Conservation (phyloP, 2,329 filamentous ascomycete species). For the Magnaporthiopsis poae region DNA sequence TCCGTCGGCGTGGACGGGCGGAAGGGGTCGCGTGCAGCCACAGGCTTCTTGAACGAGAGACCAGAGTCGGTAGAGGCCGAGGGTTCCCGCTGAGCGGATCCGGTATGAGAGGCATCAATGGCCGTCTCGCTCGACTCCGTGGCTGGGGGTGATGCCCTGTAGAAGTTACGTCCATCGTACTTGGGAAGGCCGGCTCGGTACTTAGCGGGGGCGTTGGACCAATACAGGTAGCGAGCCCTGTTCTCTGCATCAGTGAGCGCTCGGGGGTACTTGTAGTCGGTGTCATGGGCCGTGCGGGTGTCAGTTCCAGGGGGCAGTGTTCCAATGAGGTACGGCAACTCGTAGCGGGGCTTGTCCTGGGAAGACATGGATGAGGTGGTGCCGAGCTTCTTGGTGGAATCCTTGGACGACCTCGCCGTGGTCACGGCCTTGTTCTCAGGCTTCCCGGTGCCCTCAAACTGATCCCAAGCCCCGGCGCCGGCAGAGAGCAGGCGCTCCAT, state of each 20-base stretch:
- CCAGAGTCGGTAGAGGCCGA: constrained; percentile 4
- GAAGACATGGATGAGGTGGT: constrained; percentile 12
- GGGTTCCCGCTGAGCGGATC: not conserved
- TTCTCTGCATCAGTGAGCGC: constrained; percentile 50
- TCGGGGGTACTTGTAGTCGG: constrained; percentile 45
- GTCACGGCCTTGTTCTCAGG: not conserved
- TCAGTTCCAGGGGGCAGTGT: constrained; percentile 35
- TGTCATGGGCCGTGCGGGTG: constrained; percentile 29
- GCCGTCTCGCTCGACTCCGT: constrained; percentile 7
- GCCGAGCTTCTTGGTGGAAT: constrained; percentile 6
- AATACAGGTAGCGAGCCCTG: constrained; percentile 50
- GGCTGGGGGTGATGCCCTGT: constrained; percentile 40
- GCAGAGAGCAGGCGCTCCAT: constrained; percentile 4
- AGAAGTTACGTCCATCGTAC: constrained; percentile 57
- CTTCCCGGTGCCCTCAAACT: constrained; percentile 8
- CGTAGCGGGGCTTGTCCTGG: constrained; percentile 11
- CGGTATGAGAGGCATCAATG: not conserved
- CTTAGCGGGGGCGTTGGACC: constrained; percentile 45
- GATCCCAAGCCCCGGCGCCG: constrained; percentile 2
- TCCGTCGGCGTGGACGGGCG: constrained; percentile 7
- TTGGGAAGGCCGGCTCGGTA: constrained; percentile 46
- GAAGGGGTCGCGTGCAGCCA: constrained; percentile 4
- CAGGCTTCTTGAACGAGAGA: not conserved
- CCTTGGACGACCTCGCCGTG: constrained; percentile 7
- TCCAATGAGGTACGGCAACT: constrained; percentile 46